Percentiles rank a stretch among this genome's conserved stretches.
phyloP scores from a whole-genome alignment of 1,139 yeast genomes.

The Yamadazyma sp. region DNA sequence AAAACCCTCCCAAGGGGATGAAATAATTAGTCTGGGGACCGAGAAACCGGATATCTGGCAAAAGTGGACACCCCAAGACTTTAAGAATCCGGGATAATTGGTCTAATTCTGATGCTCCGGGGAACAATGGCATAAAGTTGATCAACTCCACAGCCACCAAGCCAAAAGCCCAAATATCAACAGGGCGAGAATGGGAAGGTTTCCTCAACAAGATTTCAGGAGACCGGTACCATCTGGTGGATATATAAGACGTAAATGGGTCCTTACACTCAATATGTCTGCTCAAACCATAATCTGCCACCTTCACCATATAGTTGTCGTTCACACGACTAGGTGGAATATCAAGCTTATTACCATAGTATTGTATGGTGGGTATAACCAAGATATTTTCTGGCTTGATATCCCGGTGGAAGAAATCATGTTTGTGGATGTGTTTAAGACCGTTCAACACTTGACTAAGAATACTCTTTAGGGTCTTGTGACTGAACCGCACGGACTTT shows the following conservation, averaged over 20 bases:
- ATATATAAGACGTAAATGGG: slow-evolving; percentile 77
- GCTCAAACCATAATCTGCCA: slow-evolving; percentile 92
- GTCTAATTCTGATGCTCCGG: slow-evolving; percentile 77
- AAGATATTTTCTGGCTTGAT: slow-evolving; percentile 77
- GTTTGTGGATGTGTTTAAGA: slow-evolving; percentile 74
- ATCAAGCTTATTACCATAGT: slow-evolving; percentile 44
- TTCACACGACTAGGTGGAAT: slow-evolving; percentile 38
- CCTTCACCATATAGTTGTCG: slow-evolving; percentile 65
- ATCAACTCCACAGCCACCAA: slow-evolving; percentile 81
- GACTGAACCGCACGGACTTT: slow-evolving; percentile 50
- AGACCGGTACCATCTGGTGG: slow-evolving; percentile 95
- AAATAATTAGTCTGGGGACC: slow-evolving; percentile 16
- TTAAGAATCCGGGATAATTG: slow-evolving; percentile 69
- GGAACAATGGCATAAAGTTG: slow-evolving; percentile 74
- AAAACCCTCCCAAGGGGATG: slow-evolving; percentile 61
- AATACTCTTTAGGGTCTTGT: slow-evolving; percentile 61
- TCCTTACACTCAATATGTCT: slow-evolving; percentile 56
- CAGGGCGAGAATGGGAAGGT: slow-evolving; percentile 65
- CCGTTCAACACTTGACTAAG: slow-evolving; percentile 73
- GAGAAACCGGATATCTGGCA: slow-evolving; percentile 12
- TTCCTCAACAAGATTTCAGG: slow-evolving; percentile 84
- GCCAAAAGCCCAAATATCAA: slow-evolving; percentile 96
- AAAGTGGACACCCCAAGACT: slow-evolving; percentile 68
- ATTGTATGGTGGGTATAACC: slow-evolving; percentile 56
- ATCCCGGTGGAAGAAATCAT: slow-evolving; percentile 83